Evolutionary conservation across 805 yeast species (phyloP).

Genomic region (Ogataea neopini): DNA sequence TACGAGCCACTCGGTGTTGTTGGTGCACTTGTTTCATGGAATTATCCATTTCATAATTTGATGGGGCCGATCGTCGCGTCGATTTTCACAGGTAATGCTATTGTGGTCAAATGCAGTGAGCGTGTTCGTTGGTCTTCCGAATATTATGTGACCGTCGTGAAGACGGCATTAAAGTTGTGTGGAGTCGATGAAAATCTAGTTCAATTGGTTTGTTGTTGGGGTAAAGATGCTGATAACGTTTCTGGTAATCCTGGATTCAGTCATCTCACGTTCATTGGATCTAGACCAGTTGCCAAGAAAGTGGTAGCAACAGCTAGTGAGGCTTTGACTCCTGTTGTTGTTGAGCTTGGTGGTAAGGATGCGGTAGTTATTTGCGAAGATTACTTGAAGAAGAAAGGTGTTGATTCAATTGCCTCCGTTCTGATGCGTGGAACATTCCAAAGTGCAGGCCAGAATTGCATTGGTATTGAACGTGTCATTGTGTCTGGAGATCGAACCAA

Average conservation of each 20-base stretch:
- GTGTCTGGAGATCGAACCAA: constrained; percentile 60
- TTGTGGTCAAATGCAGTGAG: constrained; percentile 92
- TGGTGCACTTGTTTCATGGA: constrained; percentile 93
- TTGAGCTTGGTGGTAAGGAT: constrained; percentile 97
- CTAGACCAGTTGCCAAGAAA: constrained; percentile 89
- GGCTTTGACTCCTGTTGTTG: constrained; percentile 90
- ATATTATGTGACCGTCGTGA: constrained; percentile 72
- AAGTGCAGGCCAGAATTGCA: constrained; percentile 97
- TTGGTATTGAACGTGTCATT: constrained; percentile 93
- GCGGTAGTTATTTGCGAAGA: constrained; percentile 86
- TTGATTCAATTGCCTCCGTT: constrained; percentile 65
- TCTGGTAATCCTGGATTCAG: constrained; percentile 79
- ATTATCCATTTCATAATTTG: constrained; percentile 93
- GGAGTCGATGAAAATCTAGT: constrained; percentile 80
- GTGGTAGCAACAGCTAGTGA: constrained; percentile 83
- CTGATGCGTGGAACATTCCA: constrained; percentile 95
- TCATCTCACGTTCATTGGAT: constrained; percentile 94
- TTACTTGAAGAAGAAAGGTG: constrained; percentile 48
- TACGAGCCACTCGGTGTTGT: constrained; percentile 93
- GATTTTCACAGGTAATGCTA: constrained; percentile 87
- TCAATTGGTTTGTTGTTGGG: constrained; percentile 82
- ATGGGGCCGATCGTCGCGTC: constrained; percentile 92
- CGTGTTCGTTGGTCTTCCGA: constrained; percentile 93
- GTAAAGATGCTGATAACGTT: constrained; percentile 83
- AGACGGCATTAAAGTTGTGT: constrained; percentile 68